phyloP scores from a whole-genome alignment of 169 alveolate genomes.

The Prorocentrum cordatum region DNA sequence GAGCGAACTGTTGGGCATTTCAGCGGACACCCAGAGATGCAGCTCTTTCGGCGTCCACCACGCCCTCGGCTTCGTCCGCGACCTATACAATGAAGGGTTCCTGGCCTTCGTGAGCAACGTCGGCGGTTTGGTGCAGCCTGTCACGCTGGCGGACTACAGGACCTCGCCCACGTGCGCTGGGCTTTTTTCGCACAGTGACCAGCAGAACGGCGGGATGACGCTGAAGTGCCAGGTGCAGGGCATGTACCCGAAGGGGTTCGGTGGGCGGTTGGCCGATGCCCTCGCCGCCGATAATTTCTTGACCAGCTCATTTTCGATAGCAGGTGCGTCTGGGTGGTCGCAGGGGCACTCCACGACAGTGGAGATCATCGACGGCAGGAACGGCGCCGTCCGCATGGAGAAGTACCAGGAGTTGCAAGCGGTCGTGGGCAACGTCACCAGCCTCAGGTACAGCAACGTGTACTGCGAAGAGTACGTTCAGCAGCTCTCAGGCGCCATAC shows the following conservation, averaged over 20 bases:
- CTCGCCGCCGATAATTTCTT: too few species aligned
- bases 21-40: neutral
- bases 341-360: too few species aligned
- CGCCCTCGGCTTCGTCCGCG: neutral
- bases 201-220: too few species aligned
- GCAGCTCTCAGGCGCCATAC: too few species aligned
- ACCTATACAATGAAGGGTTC: neutral
- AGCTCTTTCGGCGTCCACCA: constrained; percentile 6
- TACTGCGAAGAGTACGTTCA: neutral
- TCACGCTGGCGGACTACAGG: neutral
- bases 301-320: too few species aligned
- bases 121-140: constrained; percentile 8
- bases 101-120: constrained; percentile 20
- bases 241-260: too few species aligned
- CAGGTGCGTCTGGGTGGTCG: too few species aligned
- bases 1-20: neutral
- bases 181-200: too few species aligned
- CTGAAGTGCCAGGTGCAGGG: too few species aligned
- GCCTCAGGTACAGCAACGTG: constrained; percentile 26
- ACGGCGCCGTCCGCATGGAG: neutral
- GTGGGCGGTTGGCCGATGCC: too few species aligned
- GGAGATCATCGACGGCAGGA: too few species aligned
- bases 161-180: too few species aligned
- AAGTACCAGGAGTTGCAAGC: neutral
- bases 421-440: constrained; percentile 29